phyloP scores from a whole-genome alignment of 768 basidiomycete species.

The Tephrocybe sp. region DNA sequence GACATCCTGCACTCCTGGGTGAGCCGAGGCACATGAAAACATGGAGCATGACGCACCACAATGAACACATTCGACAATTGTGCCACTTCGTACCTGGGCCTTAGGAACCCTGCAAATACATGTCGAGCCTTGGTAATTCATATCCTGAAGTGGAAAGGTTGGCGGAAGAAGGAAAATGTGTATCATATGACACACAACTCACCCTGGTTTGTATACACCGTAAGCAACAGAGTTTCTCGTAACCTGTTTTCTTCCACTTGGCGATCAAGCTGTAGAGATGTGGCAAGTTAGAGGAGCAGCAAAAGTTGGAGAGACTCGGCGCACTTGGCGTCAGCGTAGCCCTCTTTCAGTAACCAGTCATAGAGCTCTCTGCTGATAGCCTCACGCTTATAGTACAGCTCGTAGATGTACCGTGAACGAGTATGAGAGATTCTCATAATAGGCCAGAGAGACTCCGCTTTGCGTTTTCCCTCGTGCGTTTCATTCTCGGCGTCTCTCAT shows the following conservation, averaged over 20 bases:
- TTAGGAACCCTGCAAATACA: slow-evolving; percentile 98
- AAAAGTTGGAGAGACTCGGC: slow-evolving; percentile 27
- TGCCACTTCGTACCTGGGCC: slow-evolving; percentile 84
- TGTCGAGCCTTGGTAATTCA: slow-evolving; percentile 99
- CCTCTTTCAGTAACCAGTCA: slow-evolving; percentile 97
- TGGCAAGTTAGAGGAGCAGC: neutral
- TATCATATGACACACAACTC: slow-evolving; percentile 19
- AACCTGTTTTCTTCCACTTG: slow-evolving; percentile 99
- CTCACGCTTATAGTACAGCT: slow-evolving; percentile 97
- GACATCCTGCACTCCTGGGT: slow-evolving; percentile 56
- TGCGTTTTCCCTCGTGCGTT: slow-evolving; percentile 96
- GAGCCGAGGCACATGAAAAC: slow-evolving; percentile 5
- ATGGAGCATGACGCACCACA: slow-evolving; percentile 65
- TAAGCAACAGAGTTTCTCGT: slow-evolving; percentile 96
- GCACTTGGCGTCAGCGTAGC: slow-evolving; percentile 94
- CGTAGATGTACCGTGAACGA: slow-evolving; percentile 94
- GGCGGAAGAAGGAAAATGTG: neutral
- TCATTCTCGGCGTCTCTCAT: slow-evolving; percentile 99
- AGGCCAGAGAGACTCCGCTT: slow-evolving; percentile 90
- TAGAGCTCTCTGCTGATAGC: slow-evolving; percentile 91
- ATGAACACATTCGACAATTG: slow-evolving; percentile 93
- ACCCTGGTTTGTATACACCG: slow-evolving; percentile 95
- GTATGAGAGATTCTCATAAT: slow-evolving; percentile 98
- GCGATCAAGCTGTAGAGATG: slow-evolving; percentile 73
- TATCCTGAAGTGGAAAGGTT: slow-evolving; percentile 57